Base-by-base conservation (phyloP, 495 filamentous ascomycete genomes). In the Talaromyces adpressus region DNA sequence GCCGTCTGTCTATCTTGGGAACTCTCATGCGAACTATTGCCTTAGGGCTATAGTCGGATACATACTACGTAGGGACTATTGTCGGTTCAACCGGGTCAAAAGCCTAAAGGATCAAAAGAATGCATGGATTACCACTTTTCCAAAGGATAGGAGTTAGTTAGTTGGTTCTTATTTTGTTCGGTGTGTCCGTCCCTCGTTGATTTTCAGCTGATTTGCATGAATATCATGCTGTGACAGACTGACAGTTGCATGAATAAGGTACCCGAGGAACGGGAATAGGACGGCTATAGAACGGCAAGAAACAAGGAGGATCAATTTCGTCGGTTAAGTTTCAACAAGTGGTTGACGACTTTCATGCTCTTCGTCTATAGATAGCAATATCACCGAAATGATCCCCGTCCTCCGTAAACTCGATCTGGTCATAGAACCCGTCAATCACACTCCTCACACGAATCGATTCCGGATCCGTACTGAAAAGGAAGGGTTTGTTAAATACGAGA, bases 391-490 rank as follows among this genome's bases (percentile, higher is more conserved):
- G 70, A 18, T n/a, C 45, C 45, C 22, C 3, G n/a, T 49, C 45
- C n/a, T 72, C 70, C 1, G 56, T 57, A 47, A 72, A 57, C 2
- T 58, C 30, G 20, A 61, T 59, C 29, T 62, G 66, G 5, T 59
- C 61, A 62, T 72, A 72, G 23, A 54, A 29, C 45, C 64, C n/a
- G 22, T 66, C 36, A 16, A 70, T 59, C 68, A 70, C 68, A 2
- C 45, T 62, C 18, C 8, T 65, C 8, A 72, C 65, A 1, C 70
- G 62, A 58, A 47, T 22, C 12, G 66, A 72, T 39, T 70, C 70
- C 9, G 70, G 70, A 57, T 72, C 70, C 1, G 70, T 72, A 3
- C 65, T 70, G 23, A 65, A 67, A 4, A 64, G 63, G 29, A 16
- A 9, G 36, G 3, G 9, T 68, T 70, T 27, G 23, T 25, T 23